A percentile compares a stretch with the other conserved stretches of the same genome.
Conservation (phyloP, 2,329 filamentous ascomycete species). For the Penicillium sp. region DNA sequence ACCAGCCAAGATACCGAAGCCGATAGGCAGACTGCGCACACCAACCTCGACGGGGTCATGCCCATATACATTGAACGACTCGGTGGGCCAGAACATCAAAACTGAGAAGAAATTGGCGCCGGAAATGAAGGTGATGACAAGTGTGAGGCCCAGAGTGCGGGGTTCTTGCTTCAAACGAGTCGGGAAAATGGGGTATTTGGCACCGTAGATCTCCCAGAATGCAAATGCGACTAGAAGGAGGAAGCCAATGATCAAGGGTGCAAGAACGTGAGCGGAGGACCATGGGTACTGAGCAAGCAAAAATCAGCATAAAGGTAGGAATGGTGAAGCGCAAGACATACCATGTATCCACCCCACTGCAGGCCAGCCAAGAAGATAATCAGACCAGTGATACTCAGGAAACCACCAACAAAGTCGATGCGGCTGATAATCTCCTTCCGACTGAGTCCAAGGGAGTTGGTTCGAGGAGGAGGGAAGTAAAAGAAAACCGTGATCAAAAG, state of each 20-base stretch:
- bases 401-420: constrained; percentile 52
- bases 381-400: constrained; percentile 49
- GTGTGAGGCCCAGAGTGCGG: constrained; percentile 52
- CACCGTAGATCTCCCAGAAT: constrained; percentile 48
- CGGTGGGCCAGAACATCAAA: constrained; percentile 61
- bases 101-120: constrained; percentile 59
- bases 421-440: constrained; percentile 42
- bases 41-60: constrained; percentile 64
- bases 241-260: constrained; percentile 46
- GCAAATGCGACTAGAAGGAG: constrained; percentile 44
- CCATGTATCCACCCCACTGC: constrained; percentile 53
- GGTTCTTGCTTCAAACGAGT: constrained; percentile 47
- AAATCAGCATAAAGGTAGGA: constrained; percentile 3
- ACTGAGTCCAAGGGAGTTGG: constrained; percentile 41
- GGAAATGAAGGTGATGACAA: constrained; percentile 59
- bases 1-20: constrained; percentile 61
- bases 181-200: constrained; percentile 48
- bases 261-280: constrained; percentile 46
- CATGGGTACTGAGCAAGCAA: constrained; percentile 40
- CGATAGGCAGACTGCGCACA: constrained; percentile 63
- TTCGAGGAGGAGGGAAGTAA: constrained; percentile 47
- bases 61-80: constrained; percentile 64
- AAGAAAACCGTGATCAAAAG: constrained; percentile 43
- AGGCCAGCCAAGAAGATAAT: constrained; percentile 50
- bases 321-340: constrained; percentile 12